Conservation (phyloP, 768 basidiomycete genomes). For the Albatrellus ellisii region DNA sequence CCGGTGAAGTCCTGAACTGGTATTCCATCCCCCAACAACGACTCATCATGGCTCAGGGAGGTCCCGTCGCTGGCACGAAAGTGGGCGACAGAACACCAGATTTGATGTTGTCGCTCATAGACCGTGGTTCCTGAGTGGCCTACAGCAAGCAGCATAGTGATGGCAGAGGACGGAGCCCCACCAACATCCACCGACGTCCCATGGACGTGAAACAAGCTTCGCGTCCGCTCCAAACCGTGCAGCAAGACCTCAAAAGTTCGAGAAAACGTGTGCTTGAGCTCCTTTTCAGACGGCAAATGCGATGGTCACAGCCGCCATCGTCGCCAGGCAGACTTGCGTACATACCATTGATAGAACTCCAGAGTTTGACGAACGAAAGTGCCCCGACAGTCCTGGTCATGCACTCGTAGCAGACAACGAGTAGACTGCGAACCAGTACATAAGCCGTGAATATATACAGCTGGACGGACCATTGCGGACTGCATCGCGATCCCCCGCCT, state of each 20-base stretch:
- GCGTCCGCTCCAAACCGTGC: constrained; percentile 28
- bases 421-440: constrained; percentile 24
- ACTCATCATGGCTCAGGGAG: constrained; percentile 61
- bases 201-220: constrained; percentile 16
- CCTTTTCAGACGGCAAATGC: constrained; percentile 55
- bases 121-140: constrained; percentile 42
- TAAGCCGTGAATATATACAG: constrained; percentile 45
- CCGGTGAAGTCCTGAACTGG: constrained; percentile 22
- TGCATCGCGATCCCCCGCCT: no score
- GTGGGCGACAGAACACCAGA: constrained; percentile 46
- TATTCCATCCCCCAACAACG: constrained; percentile 64
- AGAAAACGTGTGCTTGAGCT: constrained; percentile 41
- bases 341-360: constrained; percentile 57
- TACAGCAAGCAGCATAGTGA: constrained; percentile 47
- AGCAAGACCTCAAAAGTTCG: constrained; percentile 45
- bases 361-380: constrained; percentile 45
- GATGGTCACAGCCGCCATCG: constrained; percentile 37
- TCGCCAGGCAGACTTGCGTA: constrained; percentile 43
- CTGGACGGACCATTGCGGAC: constrained; percentile 40
- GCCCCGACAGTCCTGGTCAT: constrained; percentile 78
- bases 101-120: constrained; percentile 41
- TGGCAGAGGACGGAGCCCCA: constrained; percentile 33
- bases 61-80: constrained; percentile 51
- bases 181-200: constrained; percentile 24
- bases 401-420: no score